Evolutionary conservation across 108 stramenopile species (phyloP).

Genomic region (Fistulifera pelliculosa): DNA sequence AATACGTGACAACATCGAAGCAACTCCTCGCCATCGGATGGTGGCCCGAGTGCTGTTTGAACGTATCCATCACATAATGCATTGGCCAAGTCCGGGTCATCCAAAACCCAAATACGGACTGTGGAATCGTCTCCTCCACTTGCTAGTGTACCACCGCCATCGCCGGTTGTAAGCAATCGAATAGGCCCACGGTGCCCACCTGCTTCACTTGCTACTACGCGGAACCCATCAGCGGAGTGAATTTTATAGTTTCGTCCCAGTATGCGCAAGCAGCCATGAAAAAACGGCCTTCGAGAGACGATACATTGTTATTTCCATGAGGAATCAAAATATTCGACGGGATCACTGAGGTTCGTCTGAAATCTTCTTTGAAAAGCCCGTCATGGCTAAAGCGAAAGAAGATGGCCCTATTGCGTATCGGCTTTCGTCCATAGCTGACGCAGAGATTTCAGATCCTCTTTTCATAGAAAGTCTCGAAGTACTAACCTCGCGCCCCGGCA

Average conservation of each 20-base stretch:
- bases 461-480: slow-evolving; percentile 25
- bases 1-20: slow-evolving; percentile 53
- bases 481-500: slow-evolving; percentile 32
- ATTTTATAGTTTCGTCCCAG: slow-evolving; percentile 64
- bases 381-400: slow-evolving; percentile 63
- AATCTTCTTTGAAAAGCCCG: slow-evolving; percentile 36
- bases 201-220: slow-evolving; percentile 32
- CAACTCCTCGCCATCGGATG: slow-evolving; percentile 20
- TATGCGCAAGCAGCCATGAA: slow-evolving; percentile 66
- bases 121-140: slow-evolving; percentile 77
- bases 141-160: slow-evolving; percentile 53
- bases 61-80: slow-evolving; percentile 68
- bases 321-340: slow-evolving; percentile 12
- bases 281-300: slow-evolving; percentile 37
- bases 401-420: slow-evolving; percentile 26
- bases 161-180: slow-evolving; percentile 49
- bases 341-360: slow-evolving; percentile 20
- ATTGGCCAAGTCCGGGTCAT: slow-evolving; percentile 54
- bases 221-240: slow-evolving; percentile 50
- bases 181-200: slow-evolving; percentile 66
- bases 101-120: slow-evolving; percentile 70
- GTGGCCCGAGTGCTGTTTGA: slow-evolving; percentile 40
- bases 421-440: slow-evolving; percentile 12
- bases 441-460: slow-evolving; percentile 22
- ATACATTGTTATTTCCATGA: slow-evolving; percentile 21